Evolutionary conservation across 2,329 filamentous ascomycete genomes (phyloP).

Genomic region (Pseudocercospora pini-densiflorae): DNA sequence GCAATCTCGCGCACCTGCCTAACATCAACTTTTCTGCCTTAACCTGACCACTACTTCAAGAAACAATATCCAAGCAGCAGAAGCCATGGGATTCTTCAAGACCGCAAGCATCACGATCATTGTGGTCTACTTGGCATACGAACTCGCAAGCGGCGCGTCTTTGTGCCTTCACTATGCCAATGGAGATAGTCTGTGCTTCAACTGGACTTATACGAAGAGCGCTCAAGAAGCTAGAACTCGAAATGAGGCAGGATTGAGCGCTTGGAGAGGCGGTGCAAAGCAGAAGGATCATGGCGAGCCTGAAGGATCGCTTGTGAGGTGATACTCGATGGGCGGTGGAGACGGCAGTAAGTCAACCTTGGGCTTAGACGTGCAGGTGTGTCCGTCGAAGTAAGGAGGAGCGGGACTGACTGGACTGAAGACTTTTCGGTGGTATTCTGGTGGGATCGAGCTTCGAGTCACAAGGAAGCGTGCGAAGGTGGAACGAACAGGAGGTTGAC

Average conservation of each 20-base stretch:
- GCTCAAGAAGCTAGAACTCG: background rate
- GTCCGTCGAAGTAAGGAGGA: too few relatives aligned
- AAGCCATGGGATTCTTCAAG: background rate
- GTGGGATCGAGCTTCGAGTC: too few relatives aligned
- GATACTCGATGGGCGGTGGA: background rate
- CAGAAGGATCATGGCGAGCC: background rate
- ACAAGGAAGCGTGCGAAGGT: background rate
- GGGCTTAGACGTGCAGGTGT: too few relatives aligned
- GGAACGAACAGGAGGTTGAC: background rate
- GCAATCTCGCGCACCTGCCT: too few relatives aligned
- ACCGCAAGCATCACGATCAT: background rate
- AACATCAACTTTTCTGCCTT: too few relatives aligned
- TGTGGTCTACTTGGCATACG: background rate
- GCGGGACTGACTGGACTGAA: too few relatives aligned
- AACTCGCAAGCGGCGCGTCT: background rate
- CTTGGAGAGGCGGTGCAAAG: background rate
- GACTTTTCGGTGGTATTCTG: too few relatives aligned
- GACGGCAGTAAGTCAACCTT: too few relatives aligned
- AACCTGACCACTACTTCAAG: background rate
- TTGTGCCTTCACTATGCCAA: slow-evolving; percentile 7
- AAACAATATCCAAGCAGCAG: background rate
- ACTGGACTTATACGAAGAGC: background rate
- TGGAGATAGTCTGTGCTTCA: slow-evolving; percentile 6
- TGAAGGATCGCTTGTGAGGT: background rate
- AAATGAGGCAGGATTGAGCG: background rate